Evolutionary conservation across 2,329 filamentous ascomycete genomes (phyloP).

Genomic region (Aureobasidium sp.): DNA sequence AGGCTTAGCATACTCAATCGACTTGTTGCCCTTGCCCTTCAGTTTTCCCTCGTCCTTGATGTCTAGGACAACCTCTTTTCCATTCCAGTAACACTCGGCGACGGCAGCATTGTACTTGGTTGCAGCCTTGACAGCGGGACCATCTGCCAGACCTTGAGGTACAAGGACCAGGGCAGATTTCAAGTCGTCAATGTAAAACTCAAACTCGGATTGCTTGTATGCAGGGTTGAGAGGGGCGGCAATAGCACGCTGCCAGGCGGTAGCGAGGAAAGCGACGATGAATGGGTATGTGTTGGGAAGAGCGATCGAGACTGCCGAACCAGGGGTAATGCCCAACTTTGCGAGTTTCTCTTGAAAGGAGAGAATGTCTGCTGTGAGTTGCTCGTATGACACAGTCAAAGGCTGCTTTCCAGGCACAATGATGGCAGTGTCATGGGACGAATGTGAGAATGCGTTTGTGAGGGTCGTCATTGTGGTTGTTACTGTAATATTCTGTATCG

Average conservation of each 20-base stretch:
- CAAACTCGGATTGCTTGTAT: constrained; percentile 85
- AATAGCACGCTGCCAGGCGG: constrained; percentile 74
- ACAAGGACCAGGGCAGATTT: constrained; percentile 73
- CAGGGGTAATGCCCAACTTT: constrained; percentile 60
- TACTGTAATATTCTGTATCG: background rate
- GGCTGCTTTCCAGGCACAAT: constrained; percentile 64
- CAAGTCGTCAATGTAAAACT: constrained; percentile 86
- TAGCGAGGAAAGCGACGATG: constrained; percentile 79
- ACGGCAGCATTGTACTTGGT: constrained; percentile 75
- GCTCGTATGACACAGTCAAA: constrained; percentile 62
- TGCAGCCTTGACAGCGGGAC: constrained; percentile 68
- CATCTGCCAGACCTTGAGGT: constrained; percentile 59
- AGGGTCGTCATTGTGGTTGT: constrained; percentile 47
- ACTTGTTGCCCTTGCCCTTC: constrained; percentile 41
- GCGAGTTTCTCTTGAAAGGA: constrained; percentile 74
- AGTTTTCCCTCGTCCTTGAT: constrained; percentile 70
- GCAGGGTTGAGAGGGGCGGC: constrained; percentile 81
- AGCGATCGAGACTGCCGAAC: constrained; percentile 72
- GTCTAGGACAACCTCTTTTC: constrained; percentile 63
- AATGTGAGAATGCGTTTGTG: constrained; percentile 49
- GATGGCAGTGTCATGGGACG: constrained; percentile 53
- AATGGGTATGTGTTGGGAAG: constrained; percentile 82
- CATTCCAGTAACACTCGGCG: constrained; percentile 78
- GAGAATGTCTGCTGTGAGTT: constrained; percentile 58
- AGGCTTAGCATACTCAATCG: constrained; percentile 52